These are phyloP conservation scores for Hypsizygus ulmarius DNA, from an alignment of 1,284 basidiomycete species.

Conservation along the genomic window DNA sequence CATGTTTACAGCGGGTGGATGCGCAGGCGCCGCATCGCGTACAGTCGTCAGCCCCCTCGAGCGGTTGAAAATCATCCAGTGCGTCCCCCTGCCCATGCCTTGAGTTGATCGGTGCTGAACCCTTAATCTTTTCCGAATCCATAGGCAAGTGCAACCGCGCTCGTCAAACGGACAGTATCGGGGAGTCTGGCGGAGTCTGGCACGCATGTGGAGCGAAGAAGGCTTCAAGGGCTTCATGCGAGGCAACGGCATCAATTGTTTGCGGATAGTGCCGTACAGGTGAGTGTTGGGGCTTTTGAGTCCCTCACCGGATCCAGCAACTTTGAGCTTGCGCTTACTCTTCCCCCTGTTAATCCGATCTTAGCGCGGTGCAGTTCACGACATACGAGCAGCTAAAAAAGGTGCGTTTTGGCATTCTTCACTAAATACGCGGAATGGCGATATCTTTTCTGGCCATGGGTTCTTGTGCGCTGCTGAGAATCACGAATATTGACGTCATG, in stretches of 20 bases:
- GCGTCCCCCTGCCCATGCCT: slow-evolving; percentile 13
- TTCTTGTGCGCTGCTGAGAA: too few species aligned
- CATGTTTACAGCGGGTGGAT: slow-evolving; percentile 69
- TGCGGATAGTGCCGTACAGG: slow-evolving; percentile 83
- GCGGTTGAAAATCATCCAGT: slow-evolving; percentile 95
- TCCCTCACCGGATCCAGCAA: not conserved
- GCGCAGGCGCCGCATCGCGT: slow-evolving; percentile 80
- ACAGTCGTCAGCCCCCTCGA: slow-evolving; percentile 93
- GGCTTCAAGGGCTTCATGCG: slow-evolving; percentile 92
- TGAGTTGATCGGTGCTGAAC: slow-evolving; percentile 2
- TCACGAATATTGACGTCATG: slow-evolving; percentile 28
- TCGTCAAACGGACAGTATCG: slow-evolving; percentile 67
- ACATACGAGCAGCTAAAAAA: slow-evolving; percentile 89
- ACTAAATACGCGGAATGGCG: not conserved
- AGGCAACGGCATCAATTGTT: slow-evolving; percentile 89
- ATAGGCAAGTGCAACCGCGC: slow-evolving; percentile 77
- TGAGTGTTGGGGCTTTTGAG: slow-evolving; percentile 25
- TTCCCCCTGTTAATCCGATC: not conserved
- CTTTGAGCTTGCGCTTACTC: not conserved
- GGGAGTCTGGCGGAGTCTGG: slow-evolving; percentile 79
- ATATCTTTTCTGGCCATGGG: slow-evolving; percentile 3
- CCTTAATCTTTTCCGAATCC: not conserved
- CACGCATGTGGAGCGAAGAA: slow-evolving; percentile 91
- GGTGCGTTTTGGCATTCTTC: slow-evolving; percentile 40
- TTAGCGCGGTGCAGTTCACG: slow-evolving; percentile 89